Evolutionary conservation across 805 yeast species (phyloP).

Genomic region (Saccharomycopsis guyanensis): DNA sequence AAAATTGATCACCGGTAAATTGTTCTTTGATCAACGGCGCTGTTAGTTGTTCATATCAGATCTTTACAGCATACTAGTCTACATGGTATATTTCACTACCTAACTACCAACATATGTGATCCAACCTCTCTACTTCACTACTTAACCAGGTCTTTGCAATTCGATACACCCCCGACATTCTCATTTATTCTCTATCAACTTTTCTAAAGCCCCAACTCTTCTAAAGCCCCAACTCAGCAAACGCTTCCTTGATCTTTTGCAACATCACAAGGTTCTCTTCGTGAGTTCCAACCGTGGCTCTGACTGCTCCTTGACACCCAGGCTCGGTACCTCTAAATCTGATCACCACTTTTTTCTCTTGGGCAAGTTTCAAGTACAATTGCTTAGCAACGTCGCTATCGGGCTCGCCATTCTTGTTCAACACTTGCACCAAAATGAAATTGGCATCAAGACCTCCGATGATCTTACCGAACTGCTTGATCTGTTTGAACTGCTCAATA

Average conservation of each 20-base stretch:
- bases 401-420: constrained; percentile 56
- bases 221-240: constrained; percentile 23
- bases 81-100: too few relatives aligned
- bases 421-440: constrained; percentile 67
- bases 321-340: constrained; percentile 87
- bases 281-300: constrained; percentile 81
- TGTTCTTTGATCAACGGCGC: too few relatives aligned
- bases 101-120: too few relatives aligned
- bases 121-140: too few relatives aligned
- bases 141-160: too few relatives aligned
- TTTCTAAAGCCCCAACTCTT: too few relatives aligned
- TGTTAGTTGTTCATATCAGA: too few relatives aligned
- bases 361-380: constrained; percentile 66
- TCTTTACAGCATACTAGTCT: too few relatives aligned
- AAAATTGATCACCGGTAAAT: too few relatives aligned
- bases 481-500: constrained; percentile 41
- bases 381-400: constrained; percentile 57
- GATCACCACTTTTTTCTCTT: constrained; percentile 68
- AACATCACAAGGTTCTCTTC: constrained; percentile 62
- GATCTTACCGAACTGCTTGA: constrained; percentile 62
- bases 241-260: constrained; percentile 35
- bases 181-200: too few relatives aligned
- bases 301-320: constrained; percentile 81
- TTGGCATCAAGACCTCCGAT: constrained; percentile 86
- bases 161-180: too few relatives aligned